Percentiles rank a stretch among this genome's conserved stretches.
phyloP scores from a whole-genome alignment of 1,139 yeast genomes.

The Scheffersomyces lignicola region DNA sequence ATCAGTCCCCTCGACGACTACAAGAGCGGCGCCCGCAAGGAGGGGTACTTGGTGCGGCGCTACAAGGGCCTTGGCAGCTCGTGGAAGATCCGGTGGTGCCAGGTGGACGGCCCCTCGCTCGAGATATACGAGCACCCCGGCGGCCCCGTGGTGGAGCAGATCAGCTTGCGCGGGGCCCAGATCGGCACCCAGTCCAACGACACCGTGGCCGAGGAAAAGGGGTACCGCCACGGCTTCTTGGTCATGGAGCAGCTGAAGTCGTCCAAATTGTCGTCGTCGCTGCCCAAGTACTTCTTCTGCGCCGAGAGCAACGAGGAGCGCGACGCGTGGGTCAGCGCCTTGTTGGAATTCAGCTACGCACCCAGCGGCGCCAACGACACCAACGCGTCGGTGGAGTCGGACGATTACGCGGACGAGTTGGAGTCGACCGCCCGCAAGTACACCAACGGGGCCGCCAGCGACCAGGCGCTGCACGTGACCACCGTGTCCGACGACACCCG shows the following conservation, averaged over 20 bases:
- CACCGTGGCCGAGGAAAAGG: conserved; percentile 64
- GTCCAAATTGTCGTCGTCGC: conserved; percentile 51
- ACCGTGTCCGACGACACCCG: conserved; percentile 10
- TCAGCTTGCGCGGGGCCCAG: conserved; percentile 57
- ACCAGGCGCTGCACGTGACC: conserved; percentile 12
- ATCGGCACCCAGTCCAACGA: conserved; percentile 66
- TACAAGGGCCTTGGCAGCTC: conserved; percentile 52
- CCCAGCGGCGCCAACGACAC: conserved; percentile 10
- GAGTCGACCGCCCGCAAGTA: not conserved
- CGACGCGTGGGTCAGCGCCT: conserved; percentile 70
- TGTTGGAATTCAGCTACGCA: conserved; percentile 44
- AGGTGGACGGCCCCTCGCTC: conserved; percentile 62
- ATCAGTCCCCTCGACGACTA: conserved; percentile 64
- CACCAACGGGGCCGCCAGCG: conserved; percentile 3
- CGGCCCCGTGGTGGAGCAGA: conserved; percentile 57
- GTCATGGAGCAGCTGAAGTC: conserved; percentile 63
- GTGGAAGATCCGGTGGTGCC: conserved; percentile 79
- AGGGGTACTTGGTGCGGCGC: conserved; percentile 68
- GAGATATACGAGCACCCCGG: conserved; percentile 64
- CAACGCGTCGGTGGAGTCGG: conserved; percentile 13
- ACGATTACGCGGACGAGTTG: conserved; percentile 4
- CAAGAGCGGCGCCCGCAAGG: conserved; percentile 57
- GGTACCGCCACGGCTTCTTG: conserved; percentile 76
- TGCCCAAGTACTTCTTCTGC: conserved; percentile 69
- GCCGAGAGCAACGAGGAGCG: conserved; percentile 82